Evolutionary conservation across 75 land plant species (phyloP), one percentile per base, ranked within the genome.

Genomic region (Selaginella tamariscina): DNA sequence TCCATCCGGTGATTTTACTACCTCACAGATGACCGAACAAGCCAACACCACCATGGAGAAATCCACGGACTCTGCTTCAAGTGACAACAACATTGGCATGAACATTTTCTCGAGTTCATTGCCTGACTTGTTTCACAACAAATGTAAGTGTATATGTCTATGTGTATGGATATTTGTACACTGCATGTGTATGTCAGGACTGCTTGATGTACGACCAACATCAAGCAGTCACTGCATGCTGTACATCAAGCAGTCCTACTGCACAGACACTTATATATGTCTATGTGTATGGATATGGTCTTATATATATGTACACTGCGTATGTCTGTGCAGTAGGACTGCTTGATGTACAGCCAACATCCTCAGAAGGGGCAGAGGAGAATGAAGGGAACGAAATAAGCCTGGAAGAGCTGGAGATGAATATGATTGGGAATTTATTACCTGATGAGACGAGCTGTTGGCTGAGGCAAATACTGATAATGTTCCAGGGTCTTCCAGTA

Each of bases 61-160:
- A 5, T 5, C 49, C 49, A 15, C 15, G 11, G 49, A 39, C 49
- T 5, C 5, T 5, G 49, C 49, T 5, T n/a, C n/a, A n/a, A n/a
- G n/a, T n/a, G 49, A 15, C 15, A 15, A 39, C 49, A 39, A 39
- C 49, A 39, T 39, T 39, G 49, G 49, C 49, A 15, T 39, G 49
- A 39, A 39, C 49, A 39, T 39, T 39, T 39, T 39, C 49, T 39
- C 49, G 49, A 39, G 49, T 39, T 39, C 49, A 39, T 39, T 39
- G 49, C 49, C 49, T 39, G 49, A 39, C 49, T 39, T 39, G 49
- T 39, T 39, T 15, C 49, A 15, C 5, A 39, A 39, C 49, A 39
- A 39, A 39, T 15, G 49, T 39, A 39, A 39, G 49, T 15, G 5
- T 39, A 5, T 15, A 15, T 39, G 15, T n/a, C n/a, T n/a, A n/a